phyloP scores from a whole-genome alignment of 371 early-diverging fungal species.

The Lichtheimia corymbifera region DNA sequence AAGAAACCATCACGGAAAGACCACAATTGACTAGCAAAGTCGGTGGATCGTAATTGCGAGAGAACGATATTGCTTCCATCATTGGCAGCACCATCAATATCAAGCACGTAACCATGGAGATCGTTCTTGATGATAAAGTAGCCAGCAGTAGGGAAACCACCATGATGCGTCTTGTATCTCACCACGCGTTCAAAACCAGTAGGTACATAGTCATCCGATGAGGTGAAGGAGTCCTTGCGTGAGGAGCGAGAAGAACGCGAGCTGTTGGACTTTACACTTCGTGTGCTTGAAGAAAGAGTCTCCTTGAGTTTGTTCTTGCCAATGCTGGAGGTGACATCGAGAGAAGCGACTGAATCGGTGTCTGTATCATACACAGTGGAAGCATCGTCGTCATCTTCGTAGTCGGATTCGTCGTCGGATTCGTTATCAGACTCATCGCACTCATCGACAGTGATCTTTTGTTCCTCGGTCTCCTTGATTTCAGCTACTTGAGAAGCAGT shows the following conservation, averaged over 20 bases:
- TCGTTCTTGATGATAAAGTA: conserved; percentile 50
- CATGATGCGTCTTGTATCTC: conserved; percentile 36
- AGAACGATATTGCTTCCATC: conserved; percentile 28
- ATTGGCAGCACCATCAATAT: conserved; percentile 26
- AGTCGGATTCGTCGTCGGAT: conserved; percentile 22
- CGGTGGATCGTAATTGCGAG: conserved; percentile 30
- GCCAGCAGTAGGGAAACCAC: conserved; percentile 31
- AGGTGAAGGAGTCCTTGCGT: conserved; percentile 19
- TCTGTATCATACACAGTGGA: conserved; percentile 9
- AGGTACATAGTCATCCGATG: conserved; percentile 30
- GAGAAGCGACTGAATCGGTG: conserved; percentile 11
- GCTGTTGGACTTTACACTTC: neutral
- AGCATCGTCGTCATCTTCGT: conserved; percentile 26
- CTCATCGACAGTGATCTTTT: conserved; percentile 25
- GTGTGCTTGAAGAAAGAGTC: conserved; percentile 1
- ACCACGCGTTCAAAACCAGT: conserved; percentile 45
- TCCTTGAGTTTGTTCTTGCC: conserved; percentile 3
- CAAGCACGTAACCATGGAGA: conserved; percentile 45
- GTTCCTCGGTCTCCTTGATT: conserved; percentile 32
- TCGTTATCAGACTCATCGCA: conserved; percentile 30
- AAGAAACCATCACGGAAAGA: conserved; percentile 48
- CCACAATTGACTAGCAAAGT: conserved; percentile 56
- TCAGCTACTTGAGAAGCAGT: conserved; percentile 15
- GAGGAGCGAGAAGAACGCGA: conserved; percentile 3
- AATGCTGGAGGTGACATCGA: neutral